Base-by-base conservation (phyloP, 805 yeast species). In the Nakazawaea populi region DNA sequence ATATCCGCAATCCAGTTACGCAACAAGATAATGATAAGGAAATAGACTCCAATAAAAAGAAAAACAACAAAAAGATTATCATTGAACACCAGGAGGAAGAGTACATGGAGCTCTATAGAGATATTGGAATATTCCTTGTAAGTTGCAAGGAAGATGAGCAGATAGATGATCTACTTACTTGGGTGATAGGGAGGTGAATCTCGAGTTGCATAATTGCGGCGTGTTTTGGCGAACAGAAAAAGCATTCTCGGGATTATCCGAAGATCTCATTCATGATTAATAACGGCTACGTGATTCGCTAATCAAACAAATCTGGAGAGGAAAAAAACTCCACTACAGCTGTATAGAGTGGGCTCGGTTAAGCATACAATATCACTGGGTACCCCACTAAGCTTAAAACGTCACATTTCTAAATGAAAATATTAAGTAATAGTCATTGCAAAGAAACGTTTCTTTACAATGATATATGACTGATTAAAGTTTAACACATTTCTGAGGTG, bases 91-190 rank as follows among this genome's bases (percentile, higher is more conserved):
- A 35, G 5, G 45, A 29, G 31, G 51, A 48, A 44, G 48, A 42
- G 36, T 29, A 37, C 28, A n/a, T 44, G 4, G 58, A 58, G 36
- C 41, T 62, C 11, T 47, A 48, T 27, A 54, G 61, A 37, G 67
- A 62, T 42, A 36, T 62, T 10, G 55, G 60, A 6, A 31, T 63
- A 43, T 60, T 58, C 34, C 39, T 60, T 14, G 47, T 58, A 35
- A 60, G 63, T 44, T 54, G 61, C 47, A 56, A 55, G 41, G 45
- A 44, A 1, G 53, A 46, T n/a, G 62, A 58, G 30, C 14, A 47
- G 5, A 38, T 59, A 10, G 47, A 52, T 5, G 61, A 57, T 12
- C 38, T 61, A 5, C 37, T 55, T n/a, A 42, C 50, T 12, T 63
- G 65, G 67, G 56, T 63, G 28, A 27, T 52, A 27, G 58, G 53